Base-by-base conservation (phyloP, 2,329 filamentous ascomycete genomes). In the Aspergillaceae sp. region DNA sequence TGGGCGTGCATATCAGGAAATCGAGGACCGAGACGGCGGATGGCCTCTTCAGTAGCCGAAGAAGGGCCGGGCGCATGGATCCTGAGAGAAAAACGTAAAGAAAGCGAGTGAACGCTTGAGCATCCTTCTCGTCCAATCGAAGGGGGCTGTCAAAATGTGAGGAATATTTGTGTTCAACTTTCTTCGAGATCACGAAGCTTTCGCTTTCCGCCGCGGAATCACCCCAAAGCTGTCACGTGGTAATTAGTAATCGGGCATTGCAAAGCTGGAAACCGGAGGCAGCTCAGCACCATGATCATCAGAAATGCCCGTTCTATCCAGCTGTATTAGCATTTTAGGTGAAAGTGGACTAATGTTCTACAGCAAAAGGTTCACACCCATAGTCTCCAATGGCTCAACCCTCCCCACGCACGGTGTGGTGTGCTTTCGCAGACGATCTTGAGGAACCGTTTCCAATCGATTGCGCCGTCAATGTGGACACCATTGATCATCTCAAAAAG, bases 21-120 rank as follows among this genome's bases (percentile, higher is more conserved):
- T 64, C 57, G 50, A 69, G 60, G 42, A 68, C 56, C 48, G 62
- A 63, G 50, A 70, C 53, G 51, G 67, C 59, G 51, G 67, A 68
- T 51, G 65, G 65, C 56, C 65, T 66, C 61, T 63, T 67, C 62
- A 69, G 55, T 47, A 69, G 55, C 60, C 65, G 64, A 57, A 67
- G 61, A 61, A 70, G 61, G 60, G 66, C 68, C 60, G 65, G 61
- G 56, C 67, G 66, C 68, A 71, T 71, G 53, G 51, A 55, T 59
- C 50, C 42, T 56, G 48, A 48, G 45, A 49, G 32, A 36, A 53
- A 48, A 46, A 36, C 47, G 40, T 35, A 42, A 40, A 32, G 44
- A 43, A 46, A 49, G 52, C 45, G 46, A 47, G 42, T 41, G 48
- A 41, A 47, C 50, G 45, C 50, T 46, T 56, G 49, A 60, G 51